Evolutionary conservation across 345 rosid genomes (phyloP).

Genomic region (Eucalyptus melliodora): DNA sequence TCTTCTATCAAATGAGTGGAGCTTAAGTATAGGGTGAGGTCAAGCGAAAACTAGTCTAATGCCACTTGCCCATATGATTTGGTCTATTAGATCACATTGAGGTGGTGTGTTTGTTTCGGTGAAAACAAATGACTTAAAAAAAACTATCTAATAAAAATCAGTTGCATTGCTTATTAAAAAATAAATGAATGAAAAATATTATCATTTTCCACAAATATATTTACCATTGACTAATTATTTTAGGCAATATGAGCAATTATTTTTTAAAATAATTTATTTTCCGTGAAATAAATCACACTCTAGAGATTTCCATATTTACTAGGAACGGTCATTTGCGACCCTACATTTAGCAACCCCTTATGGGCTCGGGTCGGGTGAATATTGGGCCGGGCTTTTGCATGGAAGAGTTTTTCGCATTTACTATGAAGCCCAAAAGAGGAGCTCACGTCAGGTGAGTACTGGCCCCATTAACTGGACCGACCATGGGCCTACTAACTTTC

Average conservation of each 20-base stretch:
- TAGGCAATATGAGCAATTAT: rapidly evolving
- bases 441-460: neutral
- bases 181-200: too few relatives aligned
- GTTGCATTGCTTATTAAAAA: neutral
- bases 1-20: rapidly evolving
- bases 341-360: too few relatives aligned
- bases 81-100: neutral
- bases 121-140: neutral
- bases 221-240: rapidly evolving
- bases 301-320: too few relatives aligned
- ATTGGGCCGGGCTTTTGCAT: neutral
- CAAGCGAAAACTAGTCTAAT: rapidly evolving
- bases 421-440: neutral
- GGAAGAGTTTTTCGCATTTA: neutral
- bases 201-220: neutral
- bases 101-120: rapidly evolving
- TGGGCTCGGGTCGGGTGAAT: neutral
- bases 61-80: neutral
- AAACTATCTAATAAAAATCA: rapidly evolving
- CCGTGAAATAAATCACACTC: neutral
- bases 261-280: neutral
- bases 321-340: too few relatives aligned
- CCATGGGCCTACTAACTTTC: neutral
- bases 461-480: neutral
- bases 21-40: neutral